A percentile compares a stretch with the other conserved stretches of the same genome.
Evolutionary conservation across 108 stramenopile species (phyloP).

Genomic region (Craspedostauros australis): DNA sequence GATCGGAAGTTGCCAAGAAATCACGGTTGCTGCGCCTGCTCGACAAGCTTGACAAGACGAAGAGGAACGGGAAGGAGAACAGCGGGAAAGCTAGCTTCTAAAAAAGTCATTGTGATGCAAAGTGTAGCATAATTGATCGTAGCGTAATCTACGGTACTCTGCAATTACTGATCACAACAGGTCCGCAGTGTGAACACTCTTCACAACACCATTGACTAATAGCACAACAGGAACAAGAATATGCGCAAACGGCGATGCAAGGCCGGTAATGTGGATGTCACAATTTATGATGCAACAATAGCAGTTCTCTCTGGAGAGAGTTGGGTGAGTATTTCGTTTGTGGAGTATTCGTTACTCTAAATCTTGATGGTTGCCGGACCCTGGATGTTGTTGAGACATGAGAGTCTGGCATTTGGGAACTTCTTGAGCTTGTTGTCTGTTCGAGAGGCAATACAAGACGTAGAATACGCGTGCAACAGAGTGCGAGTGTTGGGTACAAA

Average conservation of each 20-base stretch:
- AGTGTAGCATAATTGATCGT: background rate
- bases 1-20: slow-evolving; percentile 17
- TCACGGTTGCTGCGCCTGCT: no score
- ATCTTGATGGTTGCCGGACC: slow-evolving; percentile 75
- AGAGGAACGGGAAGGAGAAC: background rate
- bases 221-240: no score
- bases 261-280: background rate
- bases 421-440: slow-evolving; percentile 44
- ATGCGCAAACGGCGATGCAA: background rate
- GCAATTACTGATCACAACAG: no score
- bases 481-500: no score
- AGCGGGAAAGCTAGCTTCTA: background rate
- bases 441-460: no score
- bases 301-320: background rate
- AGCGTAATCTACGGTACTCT: background rate
- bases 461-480: no score
- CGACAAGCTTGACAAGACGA: slow-evolving; percentile 12
- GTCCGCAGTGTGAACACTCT: no score
- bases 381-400: slow-evolving; percentile 76
- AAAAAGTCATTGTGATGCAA: background rate
- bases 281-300: background rate
- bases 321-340: slow-evolving; percentile 1
- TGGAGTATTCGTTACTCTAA: slow-evolving; percentile 11
- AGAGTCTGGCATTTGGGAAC: slow-evolving; percentile 37
- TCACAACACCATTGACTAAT: no score